Base-by-base conservation (phyloP, 345 rosid species). In the Aegle marmelos region DNA sequence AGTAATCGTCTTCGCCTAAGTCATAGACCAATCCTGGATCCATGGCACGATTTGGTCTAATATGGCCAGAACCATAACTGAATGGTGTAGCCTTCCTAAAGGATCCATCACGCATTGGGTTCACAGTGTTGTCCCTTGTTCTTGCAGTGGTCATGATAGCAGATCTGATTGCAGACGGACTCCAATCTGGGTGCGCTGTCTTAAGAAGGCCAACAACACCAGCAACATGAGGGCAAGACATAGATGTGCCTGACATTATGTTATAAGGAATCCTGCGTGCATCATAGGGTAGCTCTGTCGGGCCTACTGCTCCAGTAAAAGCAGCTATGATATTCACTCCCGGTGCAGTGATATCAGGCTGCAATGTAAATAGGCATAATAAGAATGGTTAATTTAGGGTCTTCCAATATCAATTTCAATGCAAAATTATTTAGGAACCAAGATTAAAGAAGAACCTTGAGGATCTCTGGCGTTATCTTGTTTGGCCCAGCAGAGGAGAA, bases 271-370 rank as follows among this genome's bases (percentile, higher is more conserved):
- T 21, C 75, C 81, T 84, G 3, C 91, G 90, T 21, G 79, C 61
- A 80, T 90, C 91, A 1, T 37, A 79, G 1, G 19, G 67, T 37
- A 76, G 11, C 0, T 70, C 88, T 6, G 91, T 77, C 4, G 89
- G 89, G 74, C 89, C 68, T 4, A 10, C 21, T 3, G 80, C 91
- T 80, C 76, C 91, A 0, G 73, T 82, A 75, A 14, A 85, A 4
- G 91, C 90, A 4, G 97, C 96, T 80, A 94, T 79, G 72, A 94
- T 76, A 70, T 88, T 77, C 65, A 92, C 91, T 45, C 98, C 98
- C 0, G 96, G 97, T 39, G 98, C 98, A 2, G 96, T 92, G 30
- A 94, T 84, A 74, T 93, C 98, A 54, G 98, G 98, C 85, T 89
- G 81, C 33, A 62, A 74, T 19, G 9, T 4, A 17, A 17, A 45